Evolutionary conservation across 2,329 filamentous ascomycete genomes (phyloP), one percentile per base, ranked within the genome.

Genomic region (Sclerotinia minor): DNA sequence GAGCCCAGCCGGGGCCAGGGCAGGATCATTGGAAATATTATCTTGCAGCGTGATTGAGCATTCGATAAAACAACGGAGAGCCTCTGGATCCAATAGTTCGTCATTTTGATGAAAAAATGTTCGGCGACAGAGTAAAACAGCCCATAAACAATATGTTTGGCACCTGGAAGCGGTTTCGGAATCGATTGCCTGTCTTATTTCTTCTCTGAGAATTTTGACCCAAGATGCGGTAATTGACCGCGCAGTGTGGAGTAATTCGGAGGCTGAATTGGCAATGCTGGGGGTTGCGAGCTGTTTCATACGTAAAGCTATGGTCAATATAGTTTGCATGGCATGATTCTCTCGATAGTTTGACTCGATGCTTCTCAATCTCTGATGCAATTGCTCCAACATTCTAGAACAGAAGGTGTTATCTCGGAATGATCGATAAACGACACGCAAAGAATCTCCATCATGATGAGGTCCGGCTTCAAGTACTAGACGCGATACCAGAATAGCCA

Each of bases 271-370:
- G 0, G 7, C 47, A 1, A 49, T 38, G 59, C 8, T 67, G 60
- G 0, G 58, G 45, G 5, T 13, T 17, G 6, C 75, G 69, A 57
- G 68, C 72, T 44, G 76, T 72, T 29, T 59, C 71, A 64, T 73
- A 2, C 84, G 81, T 0, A 86, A 73, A 0, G 79, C 72, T 0
- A 90, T 71, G 0, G 80, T 84, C 6, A 89, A 80, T 1, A 89
- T 65, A 0, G 83, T 79, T 5, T 86, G 82, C 86, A 91, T 89
- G 19, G 81, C 80, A 64, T 84, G 76, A 0, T 77, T 79, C 69
- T 91, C 88, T 0, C 87, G 80, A 84, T 86, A 89, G 55, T 86
- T 90, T 0, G 78, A 75, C 0, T 75, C 73, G 9, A 91, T 82
- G 0, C 75, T 73, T 0, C 78, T 73, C 0, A 90, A 67, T 1